A percentile compares a stretch with the other conserved stretches of the same genome.
Evolutionary conservation across 2,329 filamentous ascomycete species (phyloP).

Genomic region (Alternaria atra): DNA sequence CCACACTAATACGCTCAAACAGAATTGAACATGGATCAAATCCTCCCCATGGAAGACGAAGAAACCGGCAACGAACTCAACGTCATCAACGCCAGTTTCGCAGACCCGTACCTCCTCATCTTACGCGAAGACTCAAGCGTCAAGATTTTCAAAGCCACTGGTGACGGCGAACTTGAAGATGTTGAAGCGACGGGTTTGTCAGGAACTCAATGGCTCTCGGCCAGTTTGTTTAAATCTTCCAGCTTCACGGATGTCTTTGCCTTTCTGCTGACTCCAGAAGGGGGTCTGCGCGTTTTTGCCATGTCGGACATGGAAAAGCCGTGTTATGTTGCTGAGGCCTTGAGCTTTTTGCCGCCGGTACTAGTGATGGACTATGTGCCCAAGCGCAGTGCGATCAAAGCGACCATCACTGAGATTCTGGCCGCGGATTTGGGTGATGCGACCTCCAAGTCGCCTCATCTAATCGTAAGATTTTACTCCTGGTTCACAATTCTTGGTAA

Average conservation of each 20-base stretch:
- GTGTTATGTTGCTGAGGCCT: constrained; percentile 77
- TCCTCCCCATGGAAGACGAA: constrained; percentile 87
- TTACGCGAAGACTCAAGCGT: constrained; percentile 84
- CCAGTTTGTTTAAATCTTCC: constrained; percentile 80
- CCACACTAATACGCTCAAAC: background rate
- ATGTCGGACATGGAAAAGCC: constrained; percentile 76
- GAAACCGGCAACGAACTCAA: constrained; percentile 80
- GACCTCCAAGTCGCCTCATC: constrained; percentile 74
- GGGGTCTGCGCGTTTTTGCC: constrained; percentile 79
- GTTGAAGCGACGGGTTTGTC: constrained; percentile 69
- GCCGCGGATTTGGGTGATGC: constrained; percentile 85
- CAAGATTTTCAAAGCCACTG: constrained; percentile 80
- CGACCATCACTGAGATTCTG: constrained; percentile 79
- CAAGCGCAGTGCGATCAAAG: constrained; percentile 75
- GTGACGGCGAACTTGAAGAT: constrained; percentile 85
- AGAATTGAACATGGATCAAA: constrained; percentile 90
- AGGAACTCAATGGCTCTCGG: constrained; percentile 79
- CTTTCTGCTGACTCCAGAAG: constrained; percentile 79
- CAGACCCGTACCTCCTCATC: constrained; percentile 84
- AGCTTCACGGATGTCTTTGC: constrained; percentile 68
- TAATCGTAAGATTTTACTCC: constrained; percentile 70
- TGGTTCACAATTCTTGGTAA: background rate
- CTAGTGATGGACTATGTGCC: constrained; percentile 75
- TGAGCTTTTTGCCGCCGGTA: constrained; percentile 79
- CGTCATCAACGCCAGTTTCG: constrained; percentile 82